phyloP scores from a whole-genome alignment of 768 basidiomycete genomes.

The Austroboletus eburneus region DNA sequence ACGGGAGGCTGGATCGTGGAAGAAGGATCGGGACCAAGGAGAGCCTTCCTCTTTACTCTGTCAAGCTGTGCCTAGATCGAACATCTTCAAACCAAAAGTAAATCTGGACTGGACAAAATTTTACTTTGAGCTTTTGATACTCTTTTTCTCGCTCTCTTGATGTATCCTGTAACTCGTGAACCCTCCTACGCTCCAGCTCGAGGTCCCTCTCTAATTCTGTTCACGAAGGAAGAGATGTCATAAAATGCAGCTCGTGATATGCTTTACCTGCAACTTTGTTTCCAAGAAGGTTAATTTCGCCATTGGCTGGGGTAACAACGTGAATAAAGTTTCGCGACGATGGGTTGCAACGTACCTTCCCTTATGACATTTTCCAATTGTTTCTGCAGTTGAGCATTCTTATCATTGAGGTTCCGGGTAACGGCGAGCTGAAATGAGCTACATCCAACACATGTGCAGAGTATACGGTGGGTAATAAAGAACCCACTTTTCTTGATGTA shows the following conservation, averaged over 20 bases:
- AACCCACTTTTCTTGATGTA: slow-evolving; percentile 75
- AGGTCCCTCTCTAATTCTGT: slow-evolving; percentile 77
- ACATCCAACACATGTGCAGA: slow-evolving; percentile 2
- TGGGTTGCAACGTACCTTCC: slow-evolving; percentile 52
- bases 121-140: slow-evolving; percentile 81
- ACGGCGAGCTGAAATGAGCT: slow-evolving; percentile 79
- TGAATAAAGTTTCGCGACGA: background rate
- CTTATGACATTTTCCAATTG: slow-evolving; percentile 81
- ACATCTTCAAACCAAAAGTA: background rate
- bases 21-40: slow-evolving; percentile 46
- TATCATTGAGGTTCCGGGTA: slow-evolving; percentile 75
- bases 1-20: slow-evolving; percentile 14
- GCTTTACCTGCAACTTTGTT: slow-evolving; percentile 60
- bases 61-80: slow-evolving; percentile 62
- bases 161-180: slow-evolving; percentile 68
- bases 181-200: slow-evolving; percentile 72
- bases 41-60: slow-evolving; percentile 76
- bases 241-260: background rate
- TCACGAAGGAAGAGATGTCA: slow-evolving; percentile 5
- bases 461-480: background rate
- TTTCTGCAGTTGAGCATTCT: slow-evolving; percentile 77
- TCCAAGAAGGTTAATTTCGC: slow-evolving; percentile 66
- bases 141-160: slow-evolving; percentile 79
- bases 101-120: background rate
- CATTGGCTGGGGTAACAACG: slow-evolving; percentile 51